These are phyloP conservation scores for Metarhizium rileyi DNA, from an alignment of 2,329 filamentous ascomycete genomes.

Conservation along the genomic window DNA sequence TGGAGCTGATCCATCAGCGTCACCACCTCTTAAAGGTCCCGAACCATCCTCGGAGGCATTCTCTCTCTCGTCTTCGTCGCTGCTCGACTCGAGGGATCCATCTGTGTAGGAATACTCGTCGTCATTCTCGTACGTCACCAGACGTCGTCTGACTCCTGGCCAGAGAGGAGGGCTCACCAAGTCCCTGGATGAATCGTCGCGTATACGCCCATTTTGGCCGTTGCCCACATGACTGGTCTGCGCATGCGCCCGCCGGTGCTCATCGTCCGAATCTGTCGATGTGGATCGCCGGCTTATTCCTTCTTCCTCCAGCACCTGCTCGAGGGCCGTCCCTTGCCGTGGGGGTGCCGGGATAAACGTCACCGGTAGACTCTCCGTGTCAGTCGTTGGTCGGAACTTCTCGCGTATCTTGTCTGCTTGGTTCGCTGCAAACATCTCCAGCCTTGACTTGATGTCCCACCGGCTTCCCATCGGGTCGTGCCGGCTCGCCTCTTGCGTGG, in stretches of 20 bases:
- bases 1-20: neutral
- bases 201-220: conserved; percentile 9
- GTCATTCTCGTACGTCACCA: conserved; percentile 22
- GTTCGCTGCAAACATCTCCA: conserved; percentile 52
- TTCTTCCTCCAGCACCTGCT: conserved; percentile 48
- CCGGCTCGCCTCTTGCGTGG: conserved; percentile 5
- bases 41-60: conserved; percentile 1
- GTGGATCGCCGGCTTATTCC: conserved; percentile 12
- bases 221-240: conserved; percentile 11
- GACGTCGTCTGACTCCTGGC: conserved; percentile 28
- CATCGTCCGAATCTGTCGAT: conserved; percentile 6
- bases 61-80: neutral
- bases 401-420: conserved; percentile 53
- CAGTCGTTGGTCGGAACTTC: conserved; percentile 41
- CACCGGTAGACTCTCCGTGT: conserved; percentile 46
- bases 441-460: conserved; percentile 47
- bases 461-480: conserved; percentile 18
- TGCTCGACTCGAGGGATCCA: conserved; percentile 10
- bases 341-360: conserved; percentile 53
- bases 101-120: conserved; percentile 20
- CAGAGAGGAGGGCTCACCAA: conserved; percentile 27
- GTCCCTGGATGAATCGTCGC: conserved; percentile 16
- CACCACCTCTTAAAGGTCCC: neutral
- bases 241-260: conserved; percentile 6
- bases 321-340: conserved; percentile 45